phyloP scores from a whole-genome alignment of 257 asterid genomes.

The Nicotiana tabacum region DNA sequence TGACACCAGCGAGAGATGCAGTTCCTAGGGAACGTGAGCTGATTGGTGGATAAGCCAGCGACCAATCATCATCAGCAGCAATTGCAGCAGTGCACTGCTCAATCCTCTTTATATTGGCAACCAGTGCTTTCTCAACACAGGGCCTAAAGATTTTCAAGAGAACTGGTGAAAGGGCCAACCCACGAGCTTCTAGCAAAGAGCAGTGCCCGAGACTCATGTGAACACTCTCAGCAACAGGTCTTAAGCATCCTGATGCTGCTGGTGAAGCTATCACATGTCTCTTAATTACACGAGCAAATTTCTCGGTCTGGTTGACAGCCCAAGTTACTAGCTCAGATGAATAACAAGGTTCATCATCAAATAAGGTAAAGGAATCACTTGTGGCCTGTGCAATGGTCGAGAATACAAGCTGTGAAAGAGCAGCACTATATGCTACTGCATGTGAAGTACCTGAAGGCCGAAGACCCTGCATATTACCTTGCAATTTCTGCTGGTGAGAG shows the following conservation, averaged over 20 bases:
- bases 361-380: slow-evolving; percentile 65
- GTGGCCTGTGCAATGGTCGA: slow-evolving; percentile 84
- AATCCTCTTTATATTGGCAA: slow-evolving; percentile 56
- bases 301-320: slow-evolving; percentile 66
- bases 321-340: slow-evolving; percentile 85
- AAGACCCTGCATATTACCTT: slow-evolving; percentile 42
- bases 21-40: slow-evolving; percentile 59
- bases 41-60: slow-evolving; percentile 44
- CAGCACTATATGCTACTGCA: slow-evolving; percentile 66
- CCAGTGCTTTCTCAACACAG: slow-evolving; percentile 65
- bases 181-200: slow-evolving; percentile 68
- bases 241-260: slow-evolving; percentile 81
- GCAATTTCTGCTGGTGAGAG: slow-evolving; percentile 63
- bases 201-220: slow-evolving; percentile 81
- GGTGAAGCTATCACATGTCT: slow-evolving; percentile 66
- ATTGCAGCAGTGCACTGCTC: slow-evolving; percentile 75
- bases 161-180: slow-evolving; percentile 79
- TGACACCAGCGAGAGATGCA: slow-evolving; percentile 27
- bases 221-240: slow-evolving; percentile 73
- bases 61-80: slow-evolving; percentile 92
- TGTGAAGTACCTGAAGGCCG: slow-evolving; percentile 51
- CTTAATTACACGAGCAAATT: slow-evolving; percentile 51
- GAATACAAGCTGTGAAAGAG: slow-evolving; percentile 76
- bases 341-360: slow-evolving; percentile 79
- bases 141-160: slow-evolving; percentile 67